Base-by-base conservation (phyloP, 257 asterid species). In the Fraxinus excelsior region DNA sequence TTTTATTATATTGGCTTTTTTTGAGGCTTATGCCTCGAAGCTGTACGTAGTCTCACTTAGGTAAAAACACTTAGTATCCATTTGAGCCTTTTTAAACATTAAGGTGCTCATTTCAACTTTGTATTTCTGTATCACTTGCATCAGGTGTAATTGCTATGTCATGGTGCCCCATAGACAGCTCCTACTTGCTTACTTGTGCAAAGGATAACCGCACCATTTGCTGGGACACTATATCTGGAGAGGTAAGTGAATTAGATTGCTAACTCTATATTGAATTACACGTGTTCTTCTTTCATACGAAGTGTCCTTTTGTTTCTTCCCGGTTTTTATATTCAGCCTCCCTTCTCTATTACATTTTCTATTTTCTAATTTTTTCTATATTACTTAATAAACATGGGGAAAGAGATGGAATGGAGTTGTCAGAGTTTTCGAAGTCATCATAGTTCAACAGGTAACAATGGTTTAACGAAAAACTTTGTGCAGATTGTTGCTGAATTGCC, bases 201-300 rank as follows among this genome's bases (percentile, higher is more conserved):
- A 96, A 96, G 81, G 99, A 96, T 86, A 96, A 93, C 82, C 97
- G 99, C 67, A 96, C 98, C n/a, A 90, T 96, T 81, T 93, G 99
- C 91, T 96, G 99, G 99, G 97, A 96, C 80, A 83, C 93, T 38
- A 76, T 60, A 51, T 88, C 97, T 85, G 98, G 97, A 75, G 95
- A 96, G 95, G 99, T 93, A 77, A 82, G 69, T 69, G 67, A 69
- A 76, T 58, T 83, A 68, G 65, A 67, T 72, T 72, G 46, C 78
- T 70, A 29, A 49, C 26, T 70, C 71, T 73, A 38, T 16, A 38
- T 51, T 79, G 34, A 40, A 18, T 29, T 34, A n/a, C 5, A 53
- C 35, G 51, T 49, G 40, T 67, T 38, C 38, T 74, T 60, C 42
- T 74, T 26, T 60, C 37, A 62, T 21, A 53, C 60, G 75, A 71